Evolutionary conservation across 2,329 filamentous ascomycete species (phyloP).

Genomic region (Aspergillus candidus): DNA sequence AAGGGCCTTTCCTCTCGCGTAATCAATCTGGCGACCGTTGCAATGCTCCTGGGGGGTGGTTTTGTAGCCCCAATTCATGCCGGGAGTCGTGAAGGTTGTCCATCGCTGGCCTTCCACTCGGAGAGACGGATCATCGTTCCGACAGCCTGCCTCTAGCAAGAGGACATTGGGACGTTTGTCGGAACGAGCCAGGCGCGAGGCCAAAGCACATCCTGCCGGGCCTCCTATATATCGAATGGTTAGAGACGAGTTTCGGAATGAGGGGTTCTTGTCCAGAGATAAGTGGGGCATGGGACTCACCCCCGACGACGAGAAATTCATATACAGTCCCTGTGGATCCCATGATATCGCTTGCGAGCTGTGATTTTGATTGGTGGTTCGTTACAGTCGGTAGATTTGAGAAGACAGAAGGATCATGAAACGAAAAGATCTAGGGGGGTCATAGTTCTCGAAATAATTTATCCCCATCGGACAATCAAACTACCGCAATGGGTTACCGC

Average conservation of each 20-base stretch:
- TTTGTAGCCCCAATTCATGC: conserved; percentile 51
- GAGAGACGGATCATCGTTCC: conserved; percentile 43
- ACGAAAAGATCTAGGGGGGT: no score
- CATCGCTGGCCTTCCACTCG: conserved; percentile 54
- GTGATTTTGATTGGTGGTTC: not conserved
- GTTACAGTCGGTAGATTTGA: no score
- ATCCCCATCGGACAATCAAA: no score
- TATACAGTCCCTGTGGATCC: not conserved
- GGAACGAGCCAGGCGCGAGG: conserved; percentile 47
- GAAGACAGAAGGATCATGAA: no score
- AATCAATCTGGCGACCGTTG: conserved; percentile 42
- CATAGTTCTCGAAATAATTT: no score
- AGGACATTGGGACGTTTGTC: conserved; percentile 48
- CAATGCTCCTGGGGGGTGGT: conserved; percentile 44
- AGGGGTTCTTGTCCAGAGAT: no score
- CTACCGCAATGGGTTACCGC: no score
- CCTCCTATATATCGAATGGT: conserved; percentile 41
- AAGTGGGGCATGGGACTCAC: conserved; percentile 3
- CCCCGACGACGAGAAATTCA: conserved; percentile 17
- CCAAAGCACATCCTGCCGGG: conserved; percentile 55
- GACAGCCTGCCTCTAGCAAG: conserved; percentile 55
- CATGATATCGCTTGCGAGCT: not conserved
- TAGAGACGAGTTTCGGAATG: no score
- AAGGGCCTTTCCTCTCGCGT: conserved; percentile 47
- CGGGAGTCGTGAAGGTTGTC: conserved; percentile 43